A percentile compares a stretch with the other conserved stretches of the same genome.
phyloP scores from a whole-genome alignment of 345 rosid genomes.

The Heritiera littoralis region DNA sequence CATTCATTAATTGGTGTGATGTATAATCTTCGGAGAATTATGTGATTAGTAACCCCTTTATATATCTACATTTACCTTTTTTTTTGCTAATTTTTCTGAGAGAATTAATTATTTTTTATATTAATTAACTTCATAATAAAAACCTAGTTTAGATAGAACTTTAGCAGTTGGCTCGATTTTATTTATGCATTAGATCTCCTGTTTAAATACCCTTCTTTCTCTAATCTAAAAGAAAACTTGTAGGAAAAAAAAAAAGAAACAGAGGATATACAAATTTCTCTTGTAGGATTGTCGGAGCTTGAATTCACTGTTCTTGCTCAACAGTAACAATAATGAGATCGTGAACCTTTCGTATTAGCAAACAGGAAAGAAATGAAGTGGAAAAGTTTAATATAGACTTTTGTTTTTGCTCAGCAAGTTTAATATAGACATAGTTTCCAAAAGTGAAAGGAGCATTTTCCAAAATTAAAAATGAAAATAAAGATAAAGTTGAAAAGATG shows the following conservation, averaged over 20 bases:
- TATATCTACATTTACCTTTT: neutral
- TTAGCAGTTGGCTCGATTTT: neutral
- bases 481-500: neutral
- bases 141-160: no score
- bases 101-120: neutral
- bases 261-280: neutral
- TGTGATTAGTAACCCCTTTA: neutral
- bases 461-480: neutral
- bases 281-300: neutral
- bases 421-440: no score
- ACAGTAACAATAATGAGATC: neutral
- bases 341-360: neutral
- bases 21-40: neutral
- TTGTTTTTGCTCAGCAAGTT: neutral
- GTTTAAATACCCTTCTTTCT: neutral
- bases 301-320: neutral
- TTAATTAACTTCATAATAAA: neutral
- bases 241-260: neutral
- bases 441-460: neutral
- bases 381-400: neutral
- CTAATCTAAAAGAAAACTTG: neutral
- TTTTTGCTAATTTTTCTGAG: neutral
- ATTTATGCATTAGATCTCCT: neutral
- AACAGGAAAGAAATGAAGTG: neutral
- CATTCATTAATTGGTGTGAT: neutral